Evolutionary conservation across 805 yeast genomes (phyloP), one percentile per base, ranked within the genome.

Genomic region (Yarrowia alimentaria): DNA sequence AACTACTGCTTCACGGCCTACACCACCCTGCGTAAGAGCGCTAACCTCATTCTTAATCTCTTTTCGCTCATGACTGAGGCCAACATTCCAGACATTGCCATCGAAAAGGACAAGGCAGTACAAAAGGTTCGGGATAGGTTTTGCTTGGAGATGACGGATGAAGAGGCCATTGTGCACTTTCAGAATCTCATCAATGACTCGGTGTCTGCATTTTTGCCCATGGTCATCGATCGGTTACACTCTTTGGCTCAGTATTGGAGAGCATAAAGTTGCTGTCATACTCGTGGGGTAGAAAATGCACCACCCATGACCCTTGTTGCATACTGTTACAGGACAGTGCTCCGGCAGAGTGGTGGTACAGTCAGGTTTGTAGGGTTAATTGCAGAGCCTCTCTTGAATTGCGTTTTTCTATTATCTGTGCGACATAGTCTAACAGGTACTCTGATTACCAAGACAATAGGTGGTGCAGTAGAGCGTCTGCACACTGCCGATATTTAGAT

Each of bases 241-340:
- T 88, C 91, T 67, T 74, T 93, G 63, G 97, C 99, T 0, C 99
- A 93, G 63, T 93, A 93, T 63, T 94, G 99, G 99, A 72, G 99
- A 55, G 89, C 97, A 0, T 91, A 56, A 58, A 12, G n/a, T n/a
- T n/a, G n/a, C n/a, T n/a, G n/a, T n/a, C n/a, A n/a, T n/a, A n/a
- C n/a, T n/a, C n/a, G n/a, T n/a, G n/a, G n/a, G n/a, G n/a, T n/a
- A n/a, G n/a, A n/a, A n/a, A n/a, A n/a, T n/a, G n/a, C n/a, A n/a
- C n/a, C n/a, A n/a, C n/a, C n/a, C n/a, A n/a, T n/a, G n/a, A n/a
- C n/a, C n/a, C n/a, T n/a, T n/a, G n/a, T n/a, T n/a, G n/a, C n/a
- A n/a, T n/a, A n/a, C n/a, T n/a, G n/a, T n/a, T n/a, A n/a, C n/a
- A n/a, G n/a, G n/a, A n/a, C n/a, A n/a, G n/a, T n/a, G n/a, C n/a